These are phyloP conservation scores for Periconia macrospinosa DNA, from an alignment of 2,329 filamentous ascomycete genomes.

Conservation along the genomic window DNA sequence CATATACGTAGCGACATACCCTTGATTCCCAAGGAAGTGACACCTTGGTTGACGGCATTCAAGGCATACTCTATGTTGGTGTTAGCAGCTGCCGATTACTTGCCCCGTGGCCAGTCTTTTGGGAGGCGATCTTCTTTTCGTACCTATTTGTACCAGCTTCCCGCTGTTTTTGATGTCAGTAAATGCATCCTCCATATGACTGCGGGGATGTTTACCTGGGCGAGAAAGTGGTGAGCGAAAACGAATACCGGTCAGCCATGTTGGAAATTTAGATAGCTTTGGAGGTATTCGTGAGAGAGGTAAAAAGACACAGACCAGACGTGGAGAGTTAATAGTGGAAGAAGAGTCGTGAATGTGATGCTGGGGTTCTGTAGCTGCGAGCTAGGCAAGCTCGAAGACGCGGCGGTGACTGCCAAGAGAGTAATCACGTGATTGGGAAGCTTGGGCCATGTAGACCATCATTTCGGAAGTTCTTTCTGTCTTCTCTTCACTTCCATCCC, in stretches of 20 bases:
- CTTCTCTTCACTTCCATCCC: slow-evolving; percentile 14
- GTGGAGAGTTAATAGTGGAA: not conserved
- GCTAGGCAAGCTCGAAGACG: slow-evolving; percentile 26
- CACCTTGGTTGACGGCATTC: slow-evolving; percentile 98
- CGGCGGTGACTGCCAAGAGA: slow-evolving; percentile 13
- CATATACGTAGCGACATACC: slow-evolving; percentile 55
- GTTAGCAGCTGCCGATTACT: slow-evolving; percentile 20
- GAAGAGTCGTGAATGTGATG: slow-evolving; percentile 8
- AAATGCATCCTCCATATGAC: slow-evolving; percentile 24
- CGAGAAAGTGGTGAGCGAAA: slow-evolving; percentile 99
- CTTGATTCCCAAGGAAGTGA: slow-evolving; percentile 98
- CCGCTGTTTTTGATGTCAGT: slow-evolving; percentile 67
- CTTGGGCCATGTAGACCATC: slow-evolving; percentile 12
- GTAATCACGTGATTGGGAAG: slow-evolving; percentile 15
- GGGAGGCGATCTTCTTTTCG: slow-evolving; percentile 12
- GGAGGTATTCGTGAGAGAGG: slow-evolving; percentile 3
- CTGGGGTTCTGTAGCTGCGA: slow-evolving; percentile 26
- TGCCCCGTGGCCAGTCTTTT: not conserved
- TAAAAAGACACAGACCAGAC: not conserved
- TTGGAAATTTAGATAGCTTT: not conserved
- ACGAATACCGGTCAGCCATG: slow-evolving; percentile 99
- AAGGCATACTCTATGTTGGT: slow-evolving; percentile 83
- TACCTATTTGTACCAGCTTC: slow-evolving; percentile 98
- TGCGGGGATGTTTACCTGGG: slow-evolving; percentile 73
- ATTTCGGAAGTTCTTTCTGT: slow-evolving; percentile 9